Evolutionary conservation across 2,329 filamentous ascomycete genomes (phyloP).

Genomic region (Coniella vitis): DNA sequence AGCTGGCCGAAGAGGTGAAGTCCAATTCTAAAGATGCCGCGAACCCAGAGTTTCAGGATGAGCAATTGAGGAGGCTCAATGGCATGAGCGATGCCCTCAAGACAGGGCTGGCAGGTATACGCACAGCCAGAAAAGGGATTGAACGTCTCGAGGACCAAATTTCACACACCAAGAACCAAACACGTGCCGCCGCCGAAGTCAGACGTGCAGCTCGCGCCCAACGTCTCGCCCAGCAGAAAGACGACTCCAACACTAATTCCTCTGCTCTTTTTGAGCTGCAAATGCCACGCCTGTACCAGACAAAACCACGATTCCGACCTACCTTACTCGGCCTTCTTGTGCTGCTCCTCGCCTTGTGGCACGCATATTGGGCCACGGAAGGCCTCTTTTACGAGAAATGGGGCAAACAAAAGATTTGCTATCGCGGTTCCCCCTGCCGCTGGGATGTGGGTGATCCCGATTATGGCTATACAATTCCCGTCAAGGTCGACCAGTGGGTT

Average conservation of each 20-base stretch:
- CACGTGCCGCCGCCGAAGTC: neutral
- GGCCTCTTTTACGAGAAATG: conserved; percentile 40
- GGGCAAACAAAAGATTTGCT: conserved; percentile 48
- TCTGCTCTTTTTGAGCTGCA: conserved; percentile 36
- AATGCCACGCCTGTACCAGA: conserved; percentile 40
- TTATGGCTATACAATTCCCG: conserved; percentile 53
- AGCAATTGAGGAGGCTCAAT: conserved; percentile 37
- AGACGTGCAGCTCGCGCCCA: neutral
- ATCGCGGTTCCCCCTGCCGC: conserved; percentile 35
- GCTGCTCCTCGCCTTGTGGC: conserved; percentile 45
- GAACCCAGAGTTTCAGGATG: conserved; percentile 25
- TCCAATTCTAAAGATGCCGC: conserved; percentile 9
- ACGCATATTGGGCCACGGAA: conserved; percentile 35
- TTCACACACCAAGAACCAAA: conserved; percentile 28
- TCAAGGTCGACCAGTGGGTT: conserved; percentile 56
- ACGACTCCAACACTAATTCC: conserved; percentile 8
- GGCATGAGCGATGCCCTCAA: conserved; percentile 48
- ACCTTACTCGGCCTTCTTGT: conserved; percentile 41
- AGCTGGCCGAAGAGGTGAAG: conserved; percentile 23
- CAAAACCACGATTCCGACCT: conserved; percentile 36
- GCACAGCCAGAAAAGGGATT: conserved; percentile 50
- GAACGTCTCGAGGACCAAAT: conserved; percentile 50
- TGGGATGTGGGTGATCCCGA: conserved; percentile 42
- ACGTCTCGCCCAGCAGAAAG: conserved; percentile 3
- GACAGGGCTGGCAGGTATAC: conserved; percentile 45